Percentiles rank a stretch among this genome's conserved stretches.
Conservation (phyloP, 2,329 filamentous ascomycete species). For the Fusarium caatingaense region DNA sequence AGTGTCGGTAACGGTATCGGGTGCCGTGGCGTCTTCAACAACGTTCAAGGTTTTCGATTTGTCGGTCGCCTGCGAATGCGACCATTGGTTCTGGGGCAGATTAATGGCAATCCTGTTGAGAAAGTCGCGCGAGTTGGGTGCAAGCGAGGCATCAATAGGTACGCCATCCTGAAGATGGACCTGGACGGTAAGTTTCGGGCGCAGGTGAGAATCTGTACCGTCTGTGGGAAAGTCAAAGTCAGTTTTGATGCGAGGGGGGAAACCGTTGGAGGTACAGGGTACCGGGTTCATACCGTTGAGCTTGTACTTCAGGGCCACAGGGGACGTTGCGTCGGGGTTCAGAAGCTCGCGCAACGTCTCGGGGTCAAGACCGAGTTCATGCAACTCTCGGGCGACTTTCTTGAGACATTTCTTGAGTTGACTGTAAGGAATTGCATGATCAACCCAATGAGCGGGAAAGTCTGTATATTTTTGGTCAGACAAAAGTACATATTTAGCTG, state of each 20-base stretch:
- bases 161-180: constrained; percentile 74
- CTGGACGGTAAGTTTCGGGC: constrained; percentile 76
- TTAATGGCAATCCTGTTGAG: constrained; percentile 69
- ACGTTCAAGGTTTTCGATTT: constrained; percentile 15
- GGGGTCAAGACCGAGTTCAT: constrained; percentile 76
- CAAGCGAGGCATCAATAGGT: constrained; percentile 75
- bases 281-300: constrained; percentile 58
- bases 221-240: constrained; percentile 42
- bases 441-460: constrained; percentile 78
- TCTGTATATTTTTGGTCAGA: constrained; percentile 52
- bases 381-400: constrained; percentile 78
- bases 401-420: constrained; percentile 92
- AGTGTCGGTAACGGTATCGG: constrained; percentile 6
- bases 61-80: constrained; percentile 2
- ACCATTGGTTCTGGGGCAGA: constrained; percentile 44
- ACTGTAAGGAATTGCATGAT: constrained; percentile 83
- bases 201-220: constrained; percentile 61
- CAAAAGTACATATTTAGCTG: neutral
- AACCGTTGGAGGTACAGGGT: constrained; percentile 22
- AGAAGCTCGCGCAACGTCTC: constrained; percentile 76
- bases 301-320: constrained; percentile 64
- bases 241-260: constrained; percentile 7
- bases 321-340: constrained; percentile 60
- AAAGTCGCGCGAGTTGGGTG: constrained; percentile 71
- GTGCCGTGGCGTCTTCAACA: neutral